Evolutionary conservation across 2,329 filamentous ascomycete species (phyloP), one percentile per base, ranked within the genome.

Genomic region (Cladophialophora carrionii): DNA sequence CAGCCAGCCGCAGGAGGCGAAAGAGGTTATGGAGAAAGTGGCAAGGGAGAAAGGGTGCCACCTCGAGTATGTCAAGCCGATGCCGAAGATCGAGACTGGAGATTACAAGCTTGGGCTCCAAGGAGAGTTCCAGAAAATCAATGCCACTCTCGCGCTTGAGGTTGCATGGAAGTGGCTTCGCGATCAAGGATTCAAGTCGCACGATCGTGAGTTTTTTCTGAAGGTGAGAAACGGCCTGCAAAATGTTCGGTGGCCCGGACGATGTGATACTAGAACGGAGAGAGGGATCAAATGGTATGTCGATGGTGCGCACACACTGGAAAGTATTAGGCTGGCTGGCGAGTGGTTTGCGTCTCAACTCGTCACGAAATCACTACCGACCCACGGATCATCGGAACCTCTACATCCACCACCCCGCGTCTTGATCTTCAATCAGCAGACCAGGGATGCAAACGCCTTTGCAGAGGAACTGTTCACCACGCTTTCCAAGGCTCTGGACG

Each of bases 391-490:
- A 26, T 14, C 29, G 26, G 37, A 20, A 12, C 7, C 37, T 51
- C 10, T 51, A 43, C 46, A 76, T 73, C 76, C 6, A 72, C 70
- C 60, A 71, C 66, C 57, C 74, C 73, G 91, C 0, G 81, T 89
- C 63, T 79, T 98, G 53, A 84, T 98, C 55, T 98, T 98, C 82
- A 97, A 97, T 77, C 94, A 97, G 77, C 92, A 96, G 74, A 92
- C 91, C 9, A 86, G 92, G 34, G 88, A 96, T 73, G 90, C 90
- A 4, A 78, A 81, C 3, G 80, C 84, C 17, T 82, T 96, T 1
- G 84, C 94, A 2, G 78, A 78, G 34, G 83, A 83, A 0, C 80
- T 96, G 1, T 81, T 92, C 66, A 74, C 80, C 9, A 86, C 85
- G 2, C 79, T 90, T 59, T 73, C 76, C 53, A 67, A 78, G 61